Evolutionary conservation across 768 basidiomycete genomes (phyloP).

Genomic region (Cystobasidiopsis lactophilus): DNA sequence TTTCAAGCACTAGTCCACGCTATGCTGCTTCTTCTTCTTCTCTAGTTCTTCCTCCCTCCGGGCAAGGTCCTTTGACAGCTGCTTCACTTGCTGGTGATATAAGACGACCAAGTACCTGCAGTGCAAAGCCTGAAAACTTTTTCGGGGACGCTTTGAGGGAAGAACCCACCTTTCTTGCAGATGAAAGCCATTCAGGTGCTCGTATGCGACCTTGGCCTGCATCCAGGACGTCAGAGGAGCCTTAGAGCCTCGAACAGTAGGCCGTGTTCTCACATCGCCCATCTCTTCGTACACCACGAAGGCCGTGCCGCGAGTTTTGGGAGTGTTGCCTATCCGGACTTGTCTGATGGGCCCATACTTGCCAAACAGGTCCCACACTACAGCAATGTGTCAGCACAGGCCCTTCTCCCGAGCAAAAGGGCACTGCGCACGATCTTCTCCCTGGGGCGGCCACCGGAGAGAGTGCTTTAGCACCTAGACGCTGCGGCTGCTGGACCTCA

Average conservation of each 20-base stretch:
- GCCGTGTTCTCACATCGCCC: background rate
- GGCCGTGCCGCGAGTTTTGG: constrained; percentile 83
- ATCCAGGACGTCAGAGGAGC: background rate
- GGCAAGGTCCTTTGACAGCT: constrained; percentile 76
- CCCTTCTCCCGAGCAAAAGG: background rate
- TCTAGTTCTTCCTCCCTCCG: constrained; percentile 74
- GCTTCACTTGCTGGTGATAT: constrained; percentile 94
- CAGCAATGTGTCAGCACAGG: constrained; percentile 26
- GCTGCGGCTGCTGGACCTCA: background rate
- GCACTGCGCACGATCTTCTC: too few species aligned
- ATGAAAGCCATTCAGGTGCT: constrained; percentile 94
- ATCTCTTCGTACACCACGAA: constrained; percentile 39
- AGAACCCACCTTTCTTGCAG: constrained; percentile 95
- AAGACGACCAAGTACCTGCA: constrained; percentile 33
- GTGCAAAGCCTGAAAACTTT: background rate
- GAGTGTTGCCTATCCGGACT: constrained; percentile 74
- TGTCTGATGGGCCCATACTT: constrained; percentile 93
- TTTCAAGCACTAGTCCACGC: constrained; percentile 1
- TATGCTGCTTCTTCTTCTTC: constrained; percentile 40
- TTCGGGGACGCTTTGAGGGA: constrained; percentile 23
- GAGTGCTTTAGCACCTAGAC: too few species aligned
- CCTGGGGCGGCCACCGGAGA: too few species aligned
- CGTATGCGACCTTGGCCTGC: constrained; percentile 87
- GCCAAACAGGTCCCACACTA: constrained; percentile 87
- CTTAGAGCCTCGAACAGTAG: background rate